A percentile compares a stretch with the other conserved stretches of the same genome.
Conservation (phyloP, 768 basidiomycete species). For the Neoboletus magnificus region DNA sequence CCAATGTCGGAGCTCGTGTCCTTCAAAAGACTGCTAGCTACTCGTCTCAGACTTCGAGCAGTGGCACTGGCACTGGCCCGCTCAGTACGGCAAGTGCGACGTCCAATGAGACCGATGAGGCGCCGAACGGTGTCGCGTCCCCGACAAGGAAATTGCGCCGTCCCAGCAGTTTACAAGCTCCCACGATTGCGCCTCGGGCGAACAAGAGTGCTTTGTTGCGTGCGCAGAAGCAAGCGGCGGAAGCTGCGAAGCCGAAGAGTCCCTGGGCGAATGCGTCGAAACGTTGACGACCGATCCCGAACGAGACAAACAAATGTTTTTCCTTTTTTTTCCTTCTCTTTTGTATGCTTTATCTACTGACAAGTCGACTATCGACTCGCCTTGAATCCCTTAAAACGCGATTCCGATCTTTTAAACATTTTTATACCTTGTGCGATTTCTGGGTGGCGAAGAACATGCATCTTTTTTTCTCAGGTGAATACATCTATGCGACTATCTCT, state of each 20-base stretch:
- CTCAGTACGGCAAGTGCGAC: conserved; percentile 27
- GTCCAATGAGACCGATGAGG: conserved; percentile 24
- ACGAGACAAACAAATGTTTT: background rate
- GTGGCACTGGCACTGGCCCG: conserved; percentile 24
- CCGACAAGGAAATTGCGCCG: conserved; percentile 41
- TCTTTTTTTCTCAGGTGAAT: conserved; percentile 2
- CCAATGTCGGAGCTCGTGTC: conserved; percentile 15
- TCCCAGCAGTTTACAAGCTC: conserved; percentile 54
- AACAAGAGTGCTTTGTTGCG: conserved; percentile 75
- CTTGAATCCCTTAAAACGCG: conserved; percentile 13
- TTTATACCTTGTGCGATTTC: conserved; percentile 16
- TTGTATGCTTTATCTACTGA: conserved; percentile 22
- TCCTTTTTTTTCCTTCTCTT: background rate
- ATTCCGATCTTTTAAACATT: conserved; percentile 15
- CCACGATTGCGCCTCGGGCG: conserved; percentile 62
- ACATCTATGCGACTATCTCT: conserved; percentile 13
- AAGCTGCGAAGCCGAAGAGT: conserved; percentile 32
- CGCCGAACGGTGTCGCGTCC: conserved; percentile 12
- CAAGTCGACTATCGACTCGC: conserved; percentile 1
- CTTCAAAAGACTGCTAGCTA: conserved; percentile 20
- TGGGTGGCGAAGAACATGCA: conserved; percentile 11
- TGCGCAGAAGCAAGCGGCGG: conserved; percentile 56
- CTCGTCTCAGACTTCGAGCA: conserved; percentile 27
- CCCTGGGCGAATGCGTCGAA: conserved; percentile 31
- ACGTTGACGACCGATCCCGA: conserved; percentile 13